Base-by-base conservation (phyloP, 2,329 filamentous ascomycete species). In the Lomentospora prolificans region DNA sequence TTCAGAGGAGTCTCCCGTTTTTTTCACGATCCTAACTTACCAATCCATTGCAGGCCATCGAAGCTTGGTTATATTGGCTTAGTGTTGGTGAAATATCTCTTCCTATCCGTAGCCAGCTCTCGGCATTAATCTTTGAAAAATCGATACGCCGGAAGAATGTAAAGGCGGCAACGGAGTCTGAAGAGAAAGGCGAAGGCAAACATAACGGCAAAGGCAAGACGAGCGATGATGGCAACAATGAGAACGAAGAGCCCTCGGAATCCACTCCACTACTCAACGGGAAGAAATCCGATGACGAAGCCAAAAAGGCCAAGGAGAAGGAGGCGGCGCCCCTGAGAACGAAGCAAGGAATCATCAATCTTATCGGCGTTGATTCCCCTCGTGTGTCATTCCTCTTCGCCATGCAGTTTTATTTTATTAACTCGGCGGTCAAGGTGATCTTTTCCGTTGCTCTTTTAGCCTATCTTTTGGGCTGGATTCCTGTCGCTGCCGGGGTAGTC, bases 121-220 rank as follows among this genome's bases (percentile, higher is more conserved):
- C 85, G 1, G 79, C 86, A 0, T 74, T 90, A 6, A 79, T 92
- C 14, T 92, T 91, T 62, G 80, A 85, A 58, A 94, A 94, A 66
- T 80, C 86, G 0, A 82, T 90, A 75, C 78, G 85, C 46, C 79
- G 85, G 51, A 92, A 92, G 65, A 88, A 91, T 66, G 81, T 88
- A 41, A 89, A 90, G 65, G 75, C 79, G 3, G 74, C 70, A 30
- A 80, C 77, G 64, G 64, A 67, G 12, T 63, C 65, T 39, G 61
- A 72, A 69, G 50, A 64, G 7, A 65, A 69, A 36, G 58, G 61
- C 9, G 65, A 60, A 46, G 65, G 66, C 41, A 61, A 69, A 6
- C 51, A 67, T 3, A 66, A 66, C 24, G 24, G 19, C 12, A 50
- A 31, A 25, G 25, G 14, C 4, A 51, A 17, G 3, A 6, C 12